These are phyloP conservation scores for Aphanomyces astaci DNA, from an alignment of 352 stramenopile species.

Conservation along the genomic window DNA sequence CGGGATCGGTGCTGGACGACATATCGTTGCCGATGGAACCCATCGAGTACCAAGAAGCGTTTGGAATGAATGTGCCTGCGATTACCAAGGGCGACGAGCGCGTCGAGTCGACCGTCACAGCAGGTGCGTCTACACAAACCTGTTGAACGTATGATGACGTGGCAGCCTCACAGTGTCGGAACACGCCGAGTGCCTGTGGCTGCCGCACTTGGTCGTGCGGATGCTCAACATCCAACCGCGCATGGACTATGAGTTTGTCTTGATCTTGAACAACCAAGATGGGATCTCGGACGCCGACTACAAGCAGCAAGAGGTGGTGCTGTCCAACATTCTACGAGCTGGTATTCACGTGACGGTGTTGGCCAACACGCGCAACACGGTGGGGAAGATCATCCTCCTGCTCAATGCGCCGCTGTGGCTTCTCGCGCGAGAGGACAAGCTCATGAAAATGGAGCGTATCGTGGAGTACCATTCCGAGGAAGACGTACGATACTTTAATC, in stretches of 20 bases:
- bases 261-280: conserved; percentile 40
- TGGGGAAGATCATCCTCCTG: conserved; percentile 36
- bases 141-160: not conserved
- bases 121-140: not conserved
- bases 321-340: conserved; percentile 36
- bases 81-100: conserved; percentile 29
- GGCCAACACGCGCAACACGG: conserved; percentile 45
- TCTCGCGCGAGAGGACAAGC: conserved; percentile 49
- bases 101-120: conserved; percentile 29
- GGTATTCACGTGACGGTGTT: conserved; percentile 47
- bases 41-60: conserved; percentile 53
- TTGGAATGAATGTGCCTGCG: conserved; percentile 37
- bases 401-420: conserved; percentile 52
- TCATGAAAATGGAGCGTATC: conserved; percentile 54
- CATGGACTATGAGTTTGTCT: conserved; percentile 48
- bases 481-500: too few species aligned
- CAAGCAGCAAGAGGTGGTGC: conserved; percentile 34
- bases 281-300: conserved; percentile 25
- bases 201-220: conserved; percentile 41
- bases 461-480: conserved; percentile 52
- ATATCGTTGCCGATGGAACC: conserved; percentile 25
- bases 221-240: conserved; percentile 57
- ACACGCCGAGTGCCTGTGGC: conserved; percentile 44
- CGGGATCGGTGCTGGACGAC: conserved; percentile 25
- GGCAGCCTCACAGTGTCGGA: conserved; percentile 30